Conservation (phyloP, 345 rosid species). For the Raphanus raphanistrum region DNA sequence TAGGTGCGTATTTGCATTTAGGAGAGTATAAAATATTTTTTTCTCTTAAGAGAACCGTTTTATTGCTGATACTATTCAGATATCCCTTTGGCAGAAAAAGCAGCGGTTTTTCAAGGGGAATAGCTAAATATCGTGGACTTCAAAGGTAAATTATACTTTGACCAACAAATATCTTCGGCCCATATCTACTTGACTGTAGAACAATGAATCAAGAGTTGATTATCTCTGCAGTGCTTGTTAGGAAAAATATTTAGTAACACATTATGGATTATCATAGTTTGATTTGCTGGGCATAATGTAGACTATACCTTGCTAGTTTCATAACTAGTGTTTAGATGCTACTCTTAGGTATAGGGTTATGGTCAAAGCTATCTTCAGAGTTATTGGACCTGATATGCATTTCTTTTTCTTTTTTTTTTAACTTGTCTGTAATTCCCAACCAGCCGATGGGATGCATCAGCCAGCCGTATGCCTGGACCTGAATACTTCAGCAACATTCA, state of each 20-base stretch:
- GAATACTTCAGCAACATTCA: constrained; percentile 70
- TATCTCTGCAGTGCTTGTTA: neutral
- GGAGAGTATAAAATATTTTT: neutral
- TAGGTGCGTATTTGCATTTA: constrained; percentile 44
- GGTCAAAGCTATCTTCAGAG: constrained; percentile 16
- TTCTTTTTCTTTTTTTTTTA: constrained; percentile 20
- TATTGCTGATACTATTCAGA: constrained; percentile 41
- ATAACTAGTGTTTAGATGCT: neutral
- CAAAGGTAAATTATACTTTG: constrained; percentile 54
- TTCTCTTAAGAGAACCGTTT: constrained; percentile 13
- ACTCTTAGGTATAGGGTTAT: neutral
- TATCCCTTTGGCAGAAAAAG: constrained; percentile 73
- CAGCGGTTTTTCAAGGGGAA: constrained; percentile 95
- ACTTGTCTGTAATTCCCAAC: constrained; percentile 25
- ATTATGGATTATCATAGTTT: constrained; percentile 4
- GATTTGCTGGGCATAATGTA: constrained; percentile 1
- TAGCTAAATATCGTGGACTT: constrained; percentile 90
- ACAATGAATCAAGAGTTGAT: neutral
- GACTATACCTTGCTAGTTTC: neutral
- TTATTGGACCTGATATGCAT: constrained; percentile 11
- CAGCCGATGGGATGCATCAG: constrained; percentile 87
- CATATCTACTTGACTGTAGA: neutral
- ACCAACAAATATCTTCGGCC: no score
- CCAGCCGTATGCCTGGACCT: constrained; percentile 75
- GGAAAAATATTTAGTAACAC: neutral